Evolutionary conservation across 129 eudicot genomes (phyloP).

Genomic region (Centaurea solstitialis): DNA sequence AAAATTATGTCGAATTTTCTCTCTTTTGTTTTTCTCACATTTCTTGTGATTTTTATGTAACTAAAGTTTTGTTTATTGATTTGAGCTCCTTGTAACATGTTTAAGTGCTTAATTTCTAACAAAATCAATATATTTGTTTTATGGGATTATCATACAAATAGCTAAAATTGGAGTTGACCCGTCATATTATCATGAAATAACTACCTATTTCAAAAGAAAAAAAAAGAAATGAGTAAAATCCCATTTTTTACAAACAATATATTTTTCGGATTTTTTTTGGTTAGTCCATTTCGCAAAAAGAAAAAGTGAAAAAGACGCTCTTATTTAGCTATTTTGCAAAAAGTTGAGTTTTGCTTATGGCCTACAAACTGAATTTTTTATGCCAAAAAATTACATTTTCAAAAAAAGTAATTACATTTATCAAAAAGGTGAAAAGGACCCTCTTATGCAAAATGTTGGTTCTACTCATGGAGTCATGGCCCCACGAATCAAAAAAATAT

Average conservation of each 20-base stretch:
- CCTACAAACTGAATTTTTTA: not conserved
- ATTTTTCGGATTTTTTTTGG: not conserved
- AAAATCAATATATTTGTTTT: not conserved
- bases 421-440: no score
- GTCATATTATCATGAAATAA: not conserved
- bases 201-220: not conserved
- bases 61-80: not conserved
- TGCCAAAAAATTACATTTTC: not conserved
- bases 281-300: not conserved
- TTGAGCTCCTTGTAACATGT: not conserved
- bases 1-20: not conserved
- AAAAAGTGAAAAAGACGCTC: not conserved
- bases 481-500: no score
- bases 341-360: not conserved
- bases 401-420: no score
- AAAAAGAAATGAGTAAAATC: not conserved
- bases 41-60: constrained; percentile 7
- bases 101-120: not conserved
- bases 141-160: not conserved
- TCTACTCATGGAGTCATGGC: no score
- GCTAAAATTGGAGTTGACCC: not conserved
- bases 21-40: not conserved
- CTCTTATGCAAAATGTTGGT: no score
- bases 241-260: not conserved
- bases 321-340: not conserved